These are phyloP conservation scores for Talaromyces sp. DNA, from an alignment of 2,329 filamentous ascomycete genomes.

Conservation along the genomic window DNA sequence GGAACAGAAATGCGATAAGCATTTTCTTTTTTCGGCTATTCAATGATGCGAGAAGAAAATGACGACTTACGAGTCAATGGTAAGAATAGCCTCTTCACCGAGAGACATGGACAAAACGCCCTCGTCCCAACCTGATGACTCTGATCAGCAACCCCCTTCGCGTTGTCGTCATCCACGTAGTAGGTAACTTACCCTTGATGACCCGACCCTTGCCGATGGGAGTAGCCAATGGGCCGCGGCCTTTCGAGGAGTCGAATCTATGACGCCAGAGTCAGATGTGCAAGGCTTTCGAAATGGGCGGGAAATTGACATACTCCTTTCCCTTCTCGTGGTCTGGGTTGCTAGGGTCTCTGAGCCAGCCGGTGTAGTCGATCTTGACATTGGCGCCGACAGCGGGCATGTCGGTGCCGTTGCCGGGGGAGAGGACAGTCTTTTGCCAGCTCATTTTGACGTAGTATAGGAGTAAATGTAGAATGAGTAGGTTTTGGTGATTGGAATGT, in stretches of 20 bases:
- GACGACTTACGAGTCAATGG: conserved; percentile 67
- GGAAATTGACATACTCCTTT: conserved; percentile 53
- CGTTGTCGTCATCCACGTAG: not conserved
- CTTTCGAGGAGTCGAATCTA: conserved; percentile 84
- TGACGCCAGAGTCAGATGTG: conserved; percentile 6
- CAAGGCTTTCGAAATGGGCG: conserved; percentile 13
- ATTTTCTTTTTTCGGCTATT: not conserved
- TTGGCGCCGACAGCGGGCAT: conserved; percentile 64
- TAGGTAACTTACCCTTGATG: conserved; percentile 67
- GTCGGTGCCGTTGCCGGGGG: conserved; percentile 59
- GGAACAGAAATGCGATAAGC: not conserved
- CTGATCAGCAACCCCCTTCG: not conserved
- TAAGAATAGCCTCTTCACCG: conserved; percentile 83
- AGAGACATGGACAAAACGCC: conserved; percentile 81
- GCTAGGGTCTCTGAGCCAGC: conserved; percentile 69
- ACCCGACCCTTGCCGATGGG: conserved; percentile 78
- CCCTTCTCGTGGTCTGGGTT: conserved; percentile 63
- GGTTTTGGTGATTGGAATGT: not conserved
- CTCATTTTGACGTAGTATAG: conserved; percentile 52
- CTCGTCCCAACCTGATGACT: conserved; percentile 72
- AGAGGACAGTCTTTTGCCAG: conserved; percentile 59
- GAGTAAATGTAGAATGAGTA: not conserved
- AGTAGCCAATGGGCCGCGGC: conserved; percentile 69
- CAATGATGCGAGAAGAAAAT: conserved; percentile 16
- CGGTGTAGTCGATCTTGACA: conserved; percentile 88